These are phyloP conservation scores for Aspergillus puulaauensis DNA, from an alignment of 2,329 filamentous ascomycete genomes.

Conservation along the genomic window DNA sequence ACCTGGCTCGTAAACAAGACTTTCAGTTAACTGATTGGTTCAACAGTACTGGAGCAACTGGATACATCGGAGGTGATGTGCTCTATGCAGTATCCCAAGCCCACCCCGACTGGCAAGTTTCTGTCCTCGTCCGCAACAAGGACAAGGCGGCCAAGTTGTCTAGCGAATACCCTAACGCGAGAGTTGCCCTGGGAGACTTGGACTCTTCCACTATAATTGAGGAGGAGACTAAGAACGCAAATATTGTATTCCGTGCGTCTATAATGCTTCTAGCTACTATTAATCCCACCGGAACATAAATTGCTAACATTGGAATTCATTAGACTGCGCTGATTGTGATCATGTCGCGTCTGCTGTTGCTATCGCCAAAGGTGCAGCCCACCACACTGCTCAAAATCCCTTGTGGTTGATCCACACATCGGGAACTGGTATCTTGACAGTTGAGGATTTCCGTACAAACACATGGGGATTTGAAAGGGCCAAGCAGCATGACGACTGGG, in stretches of 20 bases:
- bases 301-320: neutral
- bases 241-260: constrained; percentile 47
- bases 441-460: constrained; percentile 41
- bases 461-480: constrained; percentile 41
- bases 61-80: constrained; percentile 55
- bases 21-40: neutral
- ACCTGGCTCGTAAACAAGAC: neutral
- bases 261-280: neutral
- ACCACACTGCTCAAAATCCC: constrained; percentile 36
- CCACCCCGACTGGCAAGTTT: constrained; percentile 50
- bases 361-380: constrained; percentile 40
- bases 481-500: constrained; percentile 50
- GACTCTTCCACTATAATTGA: constrained; percentile 42
- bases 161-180: constrained; percentile 41
- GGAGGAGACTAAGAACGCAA: constrained; percentile 46
- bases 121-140: constrained; percentile 45
- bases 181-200: constrained; percentile 44
- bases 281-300: neutral
- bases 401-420: constrained; percentile 47
- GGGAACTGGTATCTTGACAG: constrained; percentile 44
- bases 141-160: constrained; percentile 42
- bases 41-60: constrained; percentile 50
- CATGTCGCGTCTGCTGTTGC: constrained; percentile 43
- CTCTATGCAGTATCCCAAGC: constrained; percentile 46
- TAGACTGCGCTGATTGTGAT: constrained; percentile 45